phyloP scores from a whole-genome alignment of 1,284 basidiomycete genomes.

The Rhodotorula sp. region DNA sequence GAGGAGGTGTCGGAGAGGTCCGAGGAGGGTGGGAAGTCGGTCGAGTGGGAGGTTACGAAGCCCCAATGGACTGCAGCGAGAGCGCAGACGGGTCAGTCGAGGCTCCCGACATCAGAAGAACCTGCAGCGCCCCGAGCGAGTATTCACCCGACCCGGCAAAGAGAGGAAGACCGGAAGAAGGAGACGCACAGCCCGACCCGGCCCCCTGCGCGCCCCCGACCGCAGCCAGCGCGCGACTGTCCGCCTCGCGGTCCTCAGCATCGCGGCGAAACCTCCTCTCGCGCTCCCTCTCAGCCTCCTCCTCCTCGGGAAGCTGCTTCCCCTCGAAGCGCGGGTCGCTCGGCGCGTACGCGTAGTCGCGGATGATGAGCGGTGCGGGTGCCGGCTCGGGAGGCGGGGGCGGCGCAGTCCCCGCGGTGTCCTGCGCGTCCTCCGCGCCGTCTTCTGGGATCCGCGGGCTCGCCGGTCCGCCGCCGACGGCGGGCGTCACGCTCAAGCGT shows the following conservation, averaged over 20 bases:
- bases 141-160: not conserved
- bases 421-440: not conserved
- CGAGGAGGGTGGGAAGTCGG: slow-evolving; percentile 22
- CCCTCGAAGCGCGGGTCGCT: slow-evolving; percentile 23
- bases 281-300: slow-evolving; percentile 10
- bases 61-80: slow-evolving; percentile 34
- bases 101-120: not conserved
- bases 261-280: slow-evolving; percentile 11
- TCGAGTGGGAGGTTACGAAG: slow-evolving; percentile 38
- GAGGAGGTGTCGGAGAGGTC: not conserved
- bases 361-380: not conserved
- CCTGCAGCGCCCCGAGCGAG: no score
- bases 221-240: not conserved
- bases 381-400: not conserved
- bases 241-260: not conserved
- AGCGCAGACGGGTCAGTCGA: not conserved
- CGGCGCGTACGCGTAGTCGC: slow-evolving; percentile 24
- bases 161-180: no score
- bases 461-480: not conserved
- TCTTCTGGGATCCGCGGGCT: slow-evolving; percentile 7
- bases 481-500: slow-evolving; percentile 2
- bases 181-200: slow-evolving; percentile 2
- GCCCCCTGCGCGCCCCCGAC: not conserved
- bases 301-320: slow-evolving; percentile 3
- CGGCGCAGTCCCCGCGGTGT: not conserved